Evolutionary conservation across 108 stramenopile species (phyloP).

Genomic region (Skeletonema menzelii): DNA sequence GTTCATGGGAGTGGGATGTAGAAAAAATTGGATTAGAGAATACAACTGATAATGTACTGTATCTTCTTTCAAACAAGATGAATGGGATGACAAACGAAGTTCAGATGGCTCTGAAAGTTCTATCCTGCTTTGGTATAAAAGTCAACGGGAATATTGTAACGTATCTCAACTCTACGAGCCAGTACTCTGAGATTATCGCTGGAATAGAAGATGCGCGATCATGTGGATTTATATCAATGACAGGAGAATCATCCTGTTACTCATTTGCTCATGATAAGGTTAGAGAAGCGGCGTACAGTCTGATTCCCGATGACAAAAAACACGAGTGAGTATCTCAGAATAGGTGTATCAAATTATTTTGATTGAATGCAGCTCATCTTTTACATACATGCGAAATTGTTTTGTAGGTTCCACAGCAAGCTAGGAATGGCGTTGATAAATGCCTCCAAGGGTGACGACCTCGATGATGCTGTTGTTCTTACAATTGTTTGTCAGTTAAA

Average conservation of each 20-base stretch:
- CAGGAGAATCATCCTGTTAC: slow-evolving; percentile 1
- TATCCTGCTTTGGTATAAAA: slow-evolving; percentile 44
- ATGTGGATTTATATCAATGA: slow-evolving; percentile 25
- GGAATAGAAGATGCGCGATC: slow-evolving; percentile 12
- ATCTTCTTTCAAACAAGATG: slow-evolving; percentile 48
- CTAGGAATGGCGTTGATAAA: not conserved
- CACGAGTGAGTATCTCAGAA: not conserved
- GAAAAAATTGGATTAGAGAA: slow-evolving; percentile 17
- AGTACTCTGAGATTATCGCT: not conserved
- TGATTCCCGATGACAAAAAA: slow-evolving; percentile 32
- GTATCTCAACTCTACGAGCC: not conserved
- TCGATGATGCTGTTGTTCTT: not conserved
- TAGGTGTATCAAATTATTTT: not conserved
- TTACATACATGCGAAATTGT: slow-evolving; percentile 6
- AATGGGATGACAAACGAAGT: slow-evolving; percentile 8
- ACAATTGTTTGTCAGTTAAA: slow-evolving; percentile 6
- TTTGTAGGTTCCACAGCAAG: slow-evolving; percentile 1
- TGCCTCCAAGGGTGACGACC: not conserved
- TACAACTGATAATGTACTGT: slow-evolving; percentile 44
- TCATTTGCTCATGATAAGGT: slow-evolving; percentile 55
- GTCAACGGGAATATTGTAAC: slow-evolving; percentile 10
- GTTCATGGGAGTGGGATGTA: slow-evolving; percentile 35
- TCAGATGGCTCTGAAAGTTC: slow-evolving; percentile 26
- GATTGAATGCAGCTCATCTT: not conserved
- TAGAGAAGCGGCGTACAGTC: slow-evolving; percentile 56